These are phyloP conservation scores for Xylaria hypoxylon DNA, from an alignment of 2,329 filamentous ascomycete species.

Conservation along the genomic window DNA sequence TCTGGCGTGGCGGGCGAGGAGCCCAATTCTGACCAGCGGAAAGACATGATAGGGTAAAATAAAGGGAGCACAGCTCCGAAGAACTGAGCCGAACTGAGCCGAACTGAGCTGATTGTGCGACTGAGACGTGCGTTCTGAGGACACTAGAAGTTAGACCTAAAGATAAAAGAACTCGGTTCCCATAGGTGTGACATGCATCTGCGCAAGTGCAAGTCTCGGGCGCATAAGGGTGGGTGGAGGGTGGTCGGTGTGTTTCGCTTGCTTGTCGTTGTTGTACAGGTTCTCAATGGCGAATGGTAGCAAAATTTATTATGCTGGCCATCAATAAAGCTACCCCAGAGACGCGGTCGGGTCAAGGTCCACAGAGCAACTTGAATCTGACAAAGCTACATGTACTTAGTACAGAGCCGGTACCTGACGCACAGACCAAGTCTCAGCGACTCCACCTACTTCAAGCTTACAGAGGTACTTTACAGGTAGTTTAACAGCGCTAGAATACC, in stretches of 20 bases:
- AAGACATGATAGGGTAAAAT: constrained; percentile 47
- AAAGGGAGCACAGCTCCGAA: constrained; percentile 34
- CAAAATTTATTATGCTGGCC: constrained; percentile 34
- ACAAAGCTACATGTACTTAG: too few species aligned
- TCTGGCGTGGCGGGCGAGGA: constrained; percentile 64
- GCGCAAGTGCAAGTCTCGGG: not conserved
- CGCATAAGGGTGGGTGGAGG: not conserved
- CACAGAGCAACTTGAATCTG: constrained; percentile 5
- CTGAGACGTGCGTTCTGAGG: constrained; percentile 13
- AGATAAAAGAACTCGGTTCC: constrained; percentile 8
- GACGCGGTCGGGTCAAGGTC: constrained; percentile 26
- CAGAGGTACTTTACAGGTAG: too few species aligned
- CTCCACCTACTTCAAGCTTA: too few species aligned
- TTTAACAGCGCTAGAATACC: too few species aligned
- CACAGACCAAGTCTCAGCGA: too few species aligned
- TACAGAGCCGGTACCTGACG: too few species aligned
- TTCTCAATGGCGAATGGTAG: constrained; percentile 7
- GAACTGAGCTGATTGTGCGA: constrained; percentile 20
- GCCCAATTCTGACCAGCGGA: constrained; percentile 56
- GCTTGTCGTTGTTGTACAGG: constrained; percentile 17
- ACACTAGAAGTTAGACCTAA: constrained; percentile 8
- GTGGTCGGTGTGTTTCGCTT: constrained; percentile 8
- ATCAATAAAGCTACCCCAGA: constrained; percentile 31
- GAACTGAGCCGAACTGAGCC: constrained; percentile 27
- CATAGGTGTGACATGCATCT: constrained; percentile 7